Evolutionary conservation across 805 yeast species (phyloP), one percentile per base, ranked within the genome.

Genomic region (Yarrowia alimentaria): DNA sequence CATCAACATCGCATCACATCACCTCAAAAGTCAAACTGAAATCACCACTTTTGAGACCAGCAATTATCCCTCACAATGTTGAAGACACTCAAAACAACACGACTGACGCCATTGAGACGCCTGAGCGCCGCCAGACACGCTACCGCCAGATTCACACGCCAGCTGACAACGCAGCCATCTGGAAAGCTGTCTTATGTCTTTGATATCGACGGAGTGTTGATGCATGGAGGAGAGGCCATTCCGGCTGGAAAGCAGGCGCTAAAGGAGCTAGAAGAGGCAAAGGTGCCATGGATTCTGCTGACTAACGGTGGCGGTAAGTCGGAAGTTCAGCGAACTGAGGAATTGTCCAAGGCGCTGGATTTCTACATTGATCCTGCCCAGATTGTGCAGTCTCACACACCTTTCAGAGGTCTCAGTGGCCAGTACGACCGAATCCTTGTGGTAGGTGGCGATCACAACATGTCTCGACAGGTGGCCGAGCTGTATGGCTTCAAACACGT

Each of bases 271-370:
- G 69, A 81, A 34, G 56, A 72, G 6, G 61, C 73, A 17, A 72
- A 74, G 14, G 70, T 88, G 6, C 96, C 97, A 1, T 90, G 79
- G 68, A 78, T 88, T n/a, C 62, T 90, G 32, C 71, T 90, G 62
- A 89, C 96, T 6, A 89, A 90, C 64, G 96, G 97, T 14, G 96
- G 96, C 6, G 96, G 97, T 2, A 74, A 74, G 24, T 66, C 76
- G 10, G 97, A 89, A 60, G 54, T 60, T 5, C 74, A 71, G n/a
- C 70, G 95, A 34, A 79, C 80, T 2, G 68, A 70, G 2, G 75
- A 73, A 25, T 63, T 86, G 3, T 72, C 79, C 2, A 60, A 68
- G 7, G 65, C 66, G 26, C 64, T 84, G 49, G 73, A 68, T 6
- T 68, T 71, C 18, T 48, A 53, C 14, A 63, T 64, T 2, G 60